Evolutionary conservation across 768 basidiomycete species (phyloP), one percentile per base, ranked within the genome.

Genomic region (Leccinum incarnatum): DNA sequence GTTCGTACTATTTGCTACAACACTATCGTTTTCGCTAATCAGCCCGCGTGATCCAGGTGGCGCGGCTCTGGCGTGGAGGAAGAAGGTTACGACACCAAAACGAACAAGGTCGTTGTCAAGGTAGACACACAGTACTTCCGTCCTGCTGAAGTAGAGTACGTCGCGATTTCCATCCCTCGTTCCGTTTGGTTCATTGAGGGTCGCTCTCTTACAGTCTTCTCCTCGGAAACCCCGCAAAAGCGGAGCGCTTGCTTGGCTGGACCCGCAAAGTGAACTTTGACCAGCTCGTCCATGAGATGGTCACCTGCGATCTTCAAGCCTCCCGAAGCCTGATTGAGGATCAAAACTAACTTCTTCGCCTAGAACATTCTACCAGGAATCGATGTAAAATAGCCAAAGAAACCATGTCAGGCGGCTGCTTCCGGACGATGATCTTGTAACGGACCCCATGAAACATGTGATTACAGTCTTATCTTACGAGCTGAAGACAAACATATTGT

Each of bases 71-170:
- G 87, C n/a, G 81, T 83, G 15, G 73, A 89, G 5, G 93, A 95
- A 73, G 82, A 91, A 63, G 94, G 89, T 54, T 81, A 85, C 56
- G 85, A 93, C 69, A 66, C 76, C 62, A 81, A 87, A 71, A 86
- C 86, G 2, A 85, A 84, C 65, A 86, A 81, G 64, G 81, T 82
- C 36, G 76, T 96, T 51, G 93, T 98, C 67, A 87, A 86, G 68
- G 84, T 98, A 40, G 96, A 98, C 75, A 72, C 89, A 25, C 80
- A 80, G 64, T 96, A 97, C 79, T 97, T 95, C 89, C 89, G 95
- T 73, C 93, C 93, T 9, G 91, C 92, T 19, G 93, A 95, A 85
- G 93, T 96, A 75, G 93, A 96, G 87, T 93, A 68, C 61, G 90
- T 87, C 10, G 15, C 62, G 23, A 47, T 48, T 40, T 49, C 36